Base-by-base conservation (phyloP, 129 eudicot species). In the Escallonia herrerae region DNA sequence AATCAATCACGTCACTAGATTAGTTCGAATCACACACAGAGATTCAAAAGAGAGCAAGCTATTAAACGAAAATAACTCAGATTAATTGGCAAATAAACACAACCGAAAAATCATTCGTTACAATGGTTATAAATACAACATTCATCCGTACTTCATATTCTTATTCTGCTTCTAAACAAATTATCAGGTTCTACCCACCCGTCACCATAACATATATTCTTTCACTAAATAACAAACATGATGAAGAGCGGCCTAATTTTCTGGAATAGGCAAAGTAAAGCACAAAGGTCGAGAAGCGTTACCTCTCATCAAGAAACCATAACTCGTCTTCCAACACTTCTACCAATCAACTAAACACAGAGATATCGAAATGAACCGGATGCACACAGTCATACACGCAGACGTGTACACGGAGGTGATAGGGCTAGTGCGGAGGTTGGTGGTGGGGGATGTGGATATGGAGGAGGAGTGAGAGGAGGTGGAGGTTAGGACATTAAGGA, bases 1-100 rank as follows among this genome's bases (percentile, higher is more conserved):
- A 65, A 51, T 65, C 77, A 66, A 62, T 43, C 60, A 54, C 59
- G 63, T 55, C 42, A 53, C 55, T n/a, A 45, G 10, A 12, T 73
- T 14, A 50, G 5, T 69, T 46, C 55, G 58, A 58, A 56, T 58
- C 58, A 12, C 2, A 4, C 10, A 45, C 33, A 48, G 43, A 56
- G 58, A 53, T 53, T 53, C 33, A 14, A 53, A 11, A 33, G 5
- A 53, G 13, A 53, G 15, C 58, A 53, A 53, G 54, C 54, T 49
- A 49, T 49, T 49, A 0, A 49, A 49, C 12, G 12, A 49, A 11
- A 11, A 6, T 53, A n/a, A 14, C 5, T 13, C 7, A 53, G 22
- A 53, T 53, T 53, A 53, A 6, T 3, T 53, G 37, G 58, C 13
- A 8, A 11, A 51, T 51, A 11, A 53, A 53, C 58, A 53, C 2